Base-by-base conservation (phyloP, 352 stramenopile species). In the Peronospora farinosa region DNA sequence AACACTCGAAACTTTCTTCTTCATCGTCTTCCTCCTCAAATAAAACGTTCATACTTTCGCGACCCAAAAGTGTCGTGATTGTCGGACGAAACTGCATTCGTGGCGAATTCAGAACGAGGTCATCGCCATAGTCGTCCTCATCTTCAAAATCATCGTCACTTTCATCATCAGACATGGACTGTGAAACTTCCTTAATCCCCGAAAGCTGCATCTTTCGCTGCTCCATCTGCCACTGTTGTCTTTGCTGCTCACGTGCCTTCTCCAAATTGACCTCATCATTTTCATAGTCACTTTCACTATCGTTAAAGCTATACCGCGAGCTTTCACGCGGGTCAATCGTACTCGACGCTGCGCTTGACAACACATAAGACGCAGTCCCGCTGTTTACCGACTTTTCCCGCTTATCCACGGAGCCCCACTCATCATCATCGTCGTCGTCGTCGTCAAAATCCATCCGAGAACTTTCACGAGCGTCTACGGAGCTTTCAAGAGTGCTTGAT, bases 21-120 rank as follows among this genome's bases (percentile, higher is more conserved):
- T 81, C 51, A 23, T 83, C 72, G 23, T 83, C 72, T 39, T 81
- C 73, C 36, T 82, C 73, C 28, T 84, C 73, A 7, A 84, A 71
- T 10, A 84, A 44, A 5, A 82, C 56, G 53, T 84, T 84, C 43
- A 62, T 68, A 49, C 70, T 82, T 39, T 78, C 57, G 21, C 73
- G 73, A 31, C 54, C 48, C 10, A 84, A 41, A 35, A 84, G 51
- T 5, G 58, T 70, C 25, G 69, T 72, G 44, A 84, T 57, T 13
- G 63, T 63, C 42, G 68, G 57, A 27, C 62, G 72, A 40, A 78
- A 69, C 16, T 64, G 54, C 35, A 82, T 76, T 13, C 70, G 68
- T 30, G 70, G 48, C 2, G 60, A 62, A 33, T 73, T 63, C 15
- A 51, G 52, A 28, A 71, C 68, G 2, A 57, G 43, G n/a, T 78